Percentiles rank a stretch among this genome's conserved stretches.
Evolutionary conservation across 2,329 filamentous ascomycete genomes (phyloP).

Genomic region (Annulohypoxylon truncatum): DNA sequence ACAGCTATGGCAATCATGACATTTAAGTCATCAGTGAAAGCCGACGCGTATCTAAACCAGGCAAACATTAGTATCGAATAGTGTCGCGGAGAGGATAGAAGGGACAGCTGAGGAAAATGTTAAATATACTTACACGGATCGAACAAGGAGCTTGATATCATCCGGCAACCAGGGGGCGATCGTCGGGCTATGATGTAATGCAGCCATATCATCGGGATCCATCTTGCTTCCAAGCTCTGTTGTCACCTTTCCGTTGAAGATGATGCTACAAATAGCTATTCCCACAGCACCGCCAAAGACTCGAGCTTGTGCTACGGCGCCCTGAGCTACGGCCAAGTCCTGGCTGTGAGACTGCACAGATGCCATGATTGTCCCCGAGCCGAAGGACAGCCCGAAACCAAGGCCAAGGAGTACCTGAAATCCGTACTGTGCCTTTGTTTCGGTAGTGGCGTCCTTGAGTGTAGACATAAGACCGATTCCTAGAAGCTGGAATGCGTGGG

Average conservation of each 20-base stretch:
- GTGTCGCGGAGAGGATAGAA: too few species aligned
- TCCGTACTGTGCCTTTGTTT: constrained; percentile 60
- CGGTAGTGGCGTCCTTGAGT: constrained; percentile 50
- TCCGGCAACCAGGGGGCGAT: constrained; percentile 52
- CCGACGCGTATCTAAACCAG: constrained; percentile 52
- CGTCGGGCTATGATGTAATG: constrained; percentile 59
- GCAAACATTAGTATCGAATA: not conserved
- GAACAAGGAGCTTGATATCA: constrained; percentile 52
- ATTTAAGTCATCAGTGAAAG: constrained; percentile 60
- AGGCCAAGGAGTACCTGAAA: constrained; percentile 68
- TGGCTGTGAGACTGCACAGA: constrained; percentile 62
- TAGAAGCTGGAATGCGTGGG: constrained; percentile 63
- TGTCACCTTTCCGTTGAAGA: constrained; percentile 63
- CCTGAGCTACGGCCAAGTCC: constrained; percentile 69
- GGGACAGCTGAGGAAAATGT: not conserved
- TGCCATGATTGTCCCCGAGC: constrained; percentile 67
- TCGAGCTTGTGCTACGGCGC: constrained; percentile 68
- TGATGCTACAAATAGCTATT: constrained; percentile 67
- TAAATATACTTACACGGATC: constrained; percentile 50
- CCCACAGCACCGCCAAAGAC: constrained; percentile 71
- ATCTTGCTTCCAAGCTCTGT: constrained; percentile 53
- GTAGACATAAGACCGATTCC: constrained; percentile 64
- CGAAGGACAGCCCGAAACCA: constrained; percentile 69
- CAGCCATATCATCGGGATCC: constrained; percentile 53
- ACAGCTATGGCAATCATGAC: constrained; percentile 59